phyloP scores from a whole-genome alignment of 345 rosid species.

The Boechera stricta region DNA sequence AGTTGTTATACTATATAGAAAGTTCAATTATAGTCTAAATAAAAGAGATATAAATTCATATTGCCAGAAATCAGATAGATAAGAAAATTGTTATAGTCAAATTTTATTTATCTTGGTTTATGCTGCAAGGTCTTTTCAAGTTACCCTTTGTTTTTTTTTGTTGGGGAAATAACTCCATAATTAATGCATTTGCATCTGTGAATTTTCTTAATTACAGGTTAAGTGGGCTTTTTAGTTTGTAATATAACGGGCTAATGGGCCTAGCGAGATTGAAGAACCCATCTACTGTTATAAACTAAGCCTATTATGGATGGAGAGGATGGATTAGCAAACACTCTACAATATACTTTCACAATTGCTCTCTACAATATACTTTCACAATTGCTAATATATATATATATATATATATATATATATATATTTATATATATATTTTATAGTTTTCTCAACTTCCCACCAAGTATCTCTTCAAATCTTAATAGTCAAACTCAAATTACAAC shows the following conservation, averaged over 20 bases:
- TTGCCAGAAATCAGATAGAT: no score
- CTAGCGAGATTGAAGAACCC: not conserved
- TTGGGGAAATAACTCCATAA: no score
- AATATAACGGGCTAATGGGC: not conserved
- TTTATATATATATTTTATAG: no score
- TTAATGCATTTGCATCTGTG: not conserved
- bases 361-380: not conserved
- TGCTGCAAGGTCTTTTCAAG: not conserved
- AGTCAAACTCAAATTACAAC: slow-evolving; percentile 9
- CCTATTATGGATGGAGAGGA: not conserved
- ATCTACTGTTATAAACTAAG: not conserved
- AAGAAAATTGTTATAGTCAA: not conserved
- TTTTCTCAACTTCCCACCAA: no score
- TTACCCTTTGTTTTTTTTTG: not conserved
- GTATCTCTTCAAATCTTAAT: not conserved
- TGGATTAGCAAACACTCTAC: not conserved
- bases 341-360: no score
- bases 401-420: no score
- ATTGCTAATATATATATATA: no score
- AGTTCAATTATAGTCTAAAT: not conserved
- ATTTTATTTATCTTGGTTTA: not conserved
- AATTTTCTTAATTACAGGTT: not conserved
- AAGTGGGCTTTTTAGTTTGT: slow-evolving; percentile 9
- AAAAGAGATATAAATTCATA: not conserved
- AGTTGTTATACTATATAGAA: not conserved